Conservation (phyloP, 495 filamentous ascomycete species). For the Bathelium albidoporum region DNA sequence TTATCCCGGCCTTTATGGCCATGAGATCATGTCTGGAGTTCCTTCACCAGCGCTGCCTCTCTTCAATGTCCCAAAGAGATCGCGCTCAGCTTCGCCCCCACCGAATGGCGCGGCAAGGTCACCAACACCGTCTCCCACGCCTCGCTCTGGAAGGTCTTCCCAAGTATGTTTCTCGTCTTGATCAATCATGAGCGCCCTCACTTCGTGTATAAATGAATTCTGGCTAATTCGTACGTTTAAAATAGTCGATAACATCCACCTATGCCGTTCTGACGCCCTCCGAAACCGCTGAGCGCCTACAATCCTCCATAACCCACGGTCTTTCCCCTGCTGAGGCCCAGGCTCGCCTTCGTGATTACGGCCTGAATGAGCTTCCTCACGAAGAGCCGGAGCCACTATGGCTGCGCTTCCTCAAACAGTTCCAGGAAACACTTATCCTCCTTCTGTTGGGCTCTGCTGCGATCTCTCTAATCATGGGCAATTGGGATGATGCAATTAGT, state of each 20-base stretch:
- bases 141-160: not conserved
- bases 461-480: slow-evolving; percentile 85
- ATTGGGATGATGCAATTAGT: slow-evolving; percentile 90
- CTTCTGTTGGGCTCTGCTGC: slow-evolving; percentile 86
- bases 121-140: slow-evolving; percentile 1
- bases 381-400: slow-evolving; percentile 89
- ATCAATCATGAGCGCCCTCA: not conserved
- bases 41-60: slow-evolving; percentile 44
- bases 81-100: slow-evolving; percentile 22
- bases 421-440: slow-evolving; percentile 80
- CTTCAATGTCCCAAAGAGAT: slow-evolving; percentile 40
- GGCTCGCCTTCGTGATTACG: slow-evolving; percentile 65
- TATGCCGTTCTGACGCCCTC: slow-evolving; percentile 56
- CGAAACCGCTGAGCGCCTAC: slow-evolving; percentile 67
- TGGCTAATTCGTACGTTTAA: no score
- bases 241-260: slow-evolving; percentile 47
- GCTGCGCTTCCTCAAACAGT: slow-evolving; percentile 91
- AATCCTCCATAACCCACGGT: slow-evolving; percentile 74
- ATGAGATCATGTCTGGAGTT: slow-evolving; percentile 47
- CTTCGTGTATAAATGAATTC: no score
- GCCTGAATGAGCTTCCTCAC: slow-evolving; percentile 88
- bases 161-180: not conserved
- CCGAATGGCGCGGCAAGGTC: not conserved
- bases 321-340: slow-evolving; percentile 72
- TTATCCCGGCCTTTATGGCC: slow-evolving; percentile 12